Conservation (phyloP, 176 grass and related monocot genomes). For the Ensete glaucum region DNA sequence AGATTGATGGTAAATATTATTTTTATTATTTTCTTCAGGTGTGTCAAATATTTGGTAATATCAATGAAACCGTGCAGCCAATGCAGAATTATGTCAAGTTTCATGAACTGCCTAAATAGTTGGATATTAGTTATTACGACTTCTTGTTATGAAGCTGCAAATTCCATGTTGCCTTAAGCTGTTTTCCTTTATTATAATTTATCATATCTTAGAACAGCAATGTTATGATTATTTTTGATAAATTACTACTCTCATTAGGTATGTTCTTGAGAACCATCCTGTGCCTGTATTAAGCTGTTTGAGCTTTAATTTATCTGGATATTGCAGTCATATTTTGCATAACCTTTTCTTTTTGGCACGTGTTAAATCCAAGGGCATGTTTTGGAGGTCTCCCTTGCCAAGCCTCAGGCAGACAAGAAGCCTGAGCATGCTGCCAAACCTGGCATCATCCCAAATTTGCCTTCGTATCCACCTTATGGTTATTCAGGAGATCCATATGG, state of each 20-base stretch:
- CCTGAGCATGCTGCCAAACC: constrained; percentile 44
- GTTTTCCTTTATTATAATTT: no score
- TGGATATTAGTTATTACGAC: no score
- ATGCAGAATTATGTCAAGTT: no score
- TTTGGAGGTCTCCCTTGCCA: constrained; percentile 79
- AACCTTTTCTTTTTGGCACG: not conserved
- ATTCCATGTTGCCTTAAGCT: no score
- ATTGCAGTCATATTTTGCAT: not conserved
- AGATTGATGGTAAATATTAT: constrained; percentile 69
- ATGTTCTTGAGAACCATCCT: not conserved
- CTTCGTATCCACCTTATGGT: constrained; percentile 48
- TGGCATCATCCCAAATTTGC: constrained; percentile 43
- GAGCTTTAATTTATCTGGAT: not conserved
- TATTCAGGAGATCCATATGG: constrained; percentile 85
- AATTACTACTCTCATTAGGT: not conserved
- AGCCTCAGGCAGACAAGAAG: constrained; percentile 86
- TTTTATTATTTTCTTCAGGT: not conserved
- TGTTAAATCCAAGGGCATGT: constrained; percentile 46
- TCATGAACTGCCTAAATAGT: no score
- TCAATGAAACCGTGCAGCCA: no score
- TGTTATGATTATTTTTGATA: no score
- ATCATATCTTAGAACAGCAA: no score
- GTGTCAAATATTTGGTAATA: not conserved
- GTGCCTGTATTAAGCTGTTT: not conserved
- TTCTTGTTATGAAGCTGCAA: no score